Base-by-base conservation (phyloP, 2,329 filamentous ascomycete genomes). In the Botryotinia convoluta region DNA sequence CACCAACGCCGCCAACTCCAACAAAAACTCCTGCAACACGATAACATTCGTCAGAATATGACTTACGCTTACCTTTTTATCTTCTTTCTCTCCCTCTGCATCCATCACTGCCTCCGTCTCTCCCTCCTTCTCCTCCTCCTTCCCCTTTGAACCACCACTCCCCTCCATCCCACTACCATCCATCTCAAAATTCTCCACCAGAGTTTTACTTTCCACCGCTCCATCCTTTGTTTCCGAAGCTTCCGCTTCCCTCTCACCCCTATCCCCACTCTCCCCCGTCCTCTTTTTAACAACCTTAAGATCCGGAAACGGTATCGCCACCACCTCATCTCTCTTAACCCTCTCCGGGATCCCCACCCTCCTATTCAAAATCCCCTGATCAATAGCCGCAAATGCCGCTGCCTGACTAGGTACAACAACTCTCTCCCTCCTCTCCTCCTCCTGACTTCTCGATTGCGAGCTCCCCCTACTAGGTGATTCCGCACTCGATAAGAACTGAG, bases 11-110 rank as follows among this genome's bases (percentile, higher is more conserved):
- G 92, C 90, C 72, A 95, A 82, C 81, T 96, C 93, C 68, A 95
- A 86, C 68, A 95, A 82, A 80, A 96, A 96, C 51, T 92, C 92
- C 81, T 96, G 93, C 73, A 94, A 84, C 69, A 95, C 88, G 73
- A 95, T 88, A 59, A 92, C 89, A 80, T 95, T 96, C 9, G 93
- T 95, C 75, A 96, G 84, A 18, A 95, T 85, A 80, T 95, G 93
- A 59, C 91, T 93, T 7, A 96, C 88, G 12, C 91, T 93, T 12
- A 90, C 91, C 74, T 72, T 70, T 29, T 77, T 80, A 35, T 78
- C 77, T 71, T 81, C 81, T 0, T 79, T 79, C 20, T 37, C 72
- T n/a, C 77, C 78, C 37, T 74, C 74, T 4, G 73, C 75, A 29
- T 76, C 73, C 4, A 16, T 26, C 65, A 73, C 45, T 26, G 1